Conservation (phyloP, 345 rosid genomes). For the Turnera subulata region DNA sequence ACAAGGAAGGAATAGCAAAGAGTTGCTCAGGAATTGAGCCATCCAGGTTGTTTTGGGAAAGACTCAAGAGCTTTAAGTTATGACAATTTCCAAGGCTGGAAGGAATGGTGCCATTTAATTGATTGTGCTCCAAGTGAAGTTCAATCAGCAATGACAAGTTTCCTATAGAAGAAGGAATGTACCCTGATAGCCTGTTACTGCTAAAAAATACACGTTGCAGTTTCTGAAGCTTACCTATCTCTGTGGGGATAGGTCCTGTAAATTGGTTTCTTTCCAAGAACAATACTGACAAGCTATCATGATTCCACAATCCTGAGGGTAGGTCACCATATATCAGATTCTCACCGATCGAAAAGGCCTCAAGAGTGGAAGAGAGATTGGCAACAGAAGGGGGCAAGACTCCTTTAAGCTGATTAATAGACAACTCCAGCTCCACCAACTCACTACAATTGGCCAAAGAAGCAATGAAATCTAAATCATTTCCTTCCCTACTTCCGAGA, state of each 20-base stretch:
- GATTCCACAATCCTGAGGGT: not conserved
- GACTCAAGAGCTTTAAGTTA: not conserved
- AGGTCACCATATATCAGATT: not conserved
- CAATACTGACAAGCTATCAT: not conserved
- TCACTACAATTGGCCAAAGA: constrained; percentile 2
- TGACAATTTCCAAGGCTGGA: not conserved
- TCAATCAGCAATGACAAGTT: not conserved
- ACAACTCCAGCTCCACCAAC: not conserved
- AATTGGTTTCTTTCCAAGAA: not conserved
- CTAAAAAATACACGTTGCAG: not conserved
- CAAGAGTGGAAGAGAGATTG: not conserved
- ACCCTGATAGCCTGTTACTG: not conserved
- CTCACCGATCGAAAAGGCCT: not conserved
- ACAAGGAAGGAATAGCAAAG: not conserved
- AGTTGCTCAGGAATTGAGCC: not conserved
- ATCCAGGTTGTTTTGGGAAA: not conserved
- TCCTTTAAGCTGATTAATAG: not conserved
- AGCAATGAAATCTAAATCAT: constrained; percentile 3
- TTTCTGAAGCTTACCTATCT: not conserved
- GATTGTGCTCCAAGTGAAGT: not conserved
- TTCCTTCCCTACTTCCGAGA: not conserved
- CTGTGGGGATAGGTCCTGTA: not conserved
- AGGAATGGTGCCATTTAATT: constrained; percentile 2
- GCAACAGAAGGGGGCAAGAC: not conserved
- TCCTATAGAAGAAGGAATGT: constrained; percentile 1